Base-by-base conservation (phyloP, 192 early-diverging fungal genomes). In the Linnemannia zychae region DNA sequence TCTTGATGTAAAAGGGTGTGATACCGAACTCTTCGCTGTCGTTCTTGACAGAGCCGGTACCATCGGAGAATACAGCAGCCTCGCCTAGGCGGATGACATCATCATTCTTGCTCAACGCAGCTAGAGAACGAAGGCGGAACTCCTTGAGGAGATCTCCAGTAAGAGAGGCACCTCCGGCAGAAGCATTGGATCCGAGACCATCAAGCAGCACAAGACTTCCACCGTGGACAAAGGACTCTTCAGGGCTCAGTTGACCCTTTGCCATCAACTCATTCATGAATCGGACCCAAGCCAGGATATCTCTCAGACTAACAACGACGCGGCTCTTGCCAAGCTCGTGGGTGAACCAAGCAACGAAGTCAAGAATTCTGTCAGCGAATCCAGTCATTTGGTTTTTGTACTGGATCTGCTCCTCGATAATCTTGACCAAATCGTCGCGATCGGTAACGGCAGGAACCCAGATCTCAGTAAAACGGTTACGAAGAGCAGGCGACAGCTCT, bases 391-490 rank as follows among this genome's bases (percentile, higher is more conserved):
- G 87, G 0, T 68, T 38, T 13, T 87, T 77, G 53, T 84, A 66
- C 16, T 67, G 60, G 76, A 94, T 76, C 22, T 94, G 91, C 50
- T 91, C 87, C 47, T 78, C 78, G n/a, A 96, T 87, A 66, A 96
- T 93, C 52, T 90, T 85, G 20, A 82, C 72, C 52, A 98, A 80
- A 85, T 99, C 98, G 6, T 92, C 91, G 40, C 88, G 83, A 88
- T 96, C 95, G 0, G 91, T 90, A 4, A 98, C 94, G n/a, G 93
- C 87, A 7, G 97, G 96, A 3, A 97, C 97, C 98, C 98, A 99
- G 31, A 99, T 93, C 86, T 99, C 98, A 7, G 98, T 98, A 77
- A 99, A 99, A 68, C 98, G 94, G 88, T 99, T 99, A 49, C 98
- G 92, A 70, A 99, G 92, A 11, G 98, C 98, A 47, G 98, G 98